Conservation (phyloP, 2,329 filamentous ascomycete species). For the Fusarium tupiense region DNA sequence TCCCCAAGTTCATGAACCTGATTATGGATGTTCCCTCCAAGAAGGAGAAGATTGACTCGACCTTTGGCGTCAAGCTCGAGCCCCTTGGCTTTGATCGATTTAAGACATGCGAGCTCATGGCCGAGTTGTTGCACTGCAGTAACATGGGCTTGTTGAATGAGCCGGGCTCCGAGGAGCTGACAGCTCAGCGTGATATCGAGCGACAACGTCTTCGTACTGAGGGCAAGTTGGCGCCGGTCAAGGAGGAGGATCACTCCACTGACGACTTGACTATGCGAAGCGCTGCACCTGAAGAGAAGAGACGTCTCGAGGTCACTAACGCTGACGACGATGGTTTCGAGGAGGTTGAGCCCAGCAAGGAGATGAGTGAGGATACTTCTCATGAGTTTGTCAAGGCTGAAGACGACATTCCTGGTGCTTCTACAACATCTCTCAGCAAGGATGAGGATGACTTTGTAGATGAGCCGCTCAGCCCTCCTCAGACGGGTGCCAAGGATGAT, state of each 20-base stretch:
- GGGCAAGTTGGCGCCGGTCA: constrained; percentile 69
- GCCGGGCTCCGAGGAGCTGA: constrained; percentile 86
- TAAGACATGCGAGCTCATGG: constrained; percentile 99
- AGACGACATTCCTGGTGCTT: constrained; percentile 57
- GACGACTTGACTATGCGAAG: constrained; percentile 72
- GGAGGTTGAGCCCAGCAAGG: constrained; percentile 77
- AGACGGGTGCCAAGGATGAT: constrained; percentile 67
- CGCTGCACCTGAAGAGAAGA: constrained; percentile 66
- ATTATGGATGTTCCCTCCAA: constrained; percentile 82
- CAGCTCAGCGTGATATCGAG: constrained; percentile 81
- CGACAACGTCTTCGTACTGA: constrained; percentile 81
- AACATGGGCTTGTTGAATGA: constrained; percentile 98
- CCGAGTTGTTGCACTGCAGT: constrained; percentile 94
- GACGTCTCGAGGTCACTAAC: constrained; percentile 82
- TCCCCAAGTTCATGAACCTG: constrained; percentile 92
- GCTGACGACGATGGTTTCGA: constrained; percentile 92
- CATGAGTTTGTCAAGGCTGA: constrained; percentile 73
- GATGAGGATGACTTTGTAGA: constrained; percentile 82
- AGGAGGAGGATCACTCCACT: constrained; percentile 51
- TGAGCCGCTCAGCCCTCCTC: constrained; percentile 76
- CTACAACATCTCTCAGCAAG: constrained; percentile 52
- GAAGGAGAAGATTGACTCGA: constrained; percentile 80
- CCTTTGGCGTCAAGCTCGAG: constrained; percentile 91
- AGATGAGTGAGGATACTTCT: constrained; percentile 77
- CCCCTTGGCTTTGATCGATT: constrained; percentile 97